Evolutionary conservation across 768 basidiomycete genomes (phyloP).

Genomic region (Phanerochaete sordida): DNA sequence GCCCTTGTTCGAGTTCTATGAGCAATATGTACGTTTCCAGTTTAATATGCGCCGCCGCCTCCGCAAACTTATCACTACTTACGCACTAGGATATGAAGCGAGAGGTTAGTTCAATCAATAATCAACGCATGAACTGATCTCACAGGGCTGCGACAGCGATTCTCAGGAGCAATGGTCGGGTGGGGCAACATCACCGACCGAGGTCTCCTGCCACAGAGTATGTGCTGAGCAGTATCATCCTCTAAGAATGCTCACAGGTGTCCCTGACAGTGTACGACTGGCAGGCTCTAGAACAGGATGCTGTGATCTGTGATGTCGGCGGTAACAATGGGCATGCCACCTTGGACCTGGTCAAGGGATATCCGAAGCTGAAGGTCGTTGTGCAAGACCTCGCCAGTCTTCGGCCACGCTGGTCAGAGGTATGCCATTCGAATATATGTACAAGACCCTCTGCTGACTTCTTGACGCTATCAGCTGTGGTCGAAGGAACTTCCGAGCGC

Average conservation of each 20-base stretch:
- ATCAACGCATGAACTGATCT: background rate
- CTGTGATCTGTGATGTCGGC: constrained; percentile 32
- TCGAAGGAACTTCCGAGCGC: constrained; percentile 18
- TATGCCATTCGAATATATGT: background rate
- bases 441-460: too few relatives aligned
- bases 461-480: background rate
- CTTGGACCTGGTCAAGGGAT: constrained; percentile 25
- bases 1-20: background rate
- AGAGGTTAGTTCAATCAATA: background rate
- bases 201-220: background rate
- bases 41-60: background rate
- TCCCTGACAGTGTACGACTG: constrained; percentile 30
- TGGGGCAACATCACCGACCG: background rate
- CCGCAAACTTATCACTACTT: background rate
- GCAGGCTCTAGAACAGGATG: constrained; percentile 15
- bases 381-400: constrained; percentile 28
- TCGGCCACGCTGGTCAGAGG: background rate
- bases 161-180: background rate
- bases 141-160: background rate
- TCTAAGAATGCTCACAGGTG: background rate
- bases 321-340: constrained; percentile 31
- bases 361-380: constrained; percentile 29
- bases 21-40: background rate
- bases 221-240: background rate
- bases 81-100: background rate